Evolutionary conservation across 192 early-diverging fungal genomes (phyloP).

Genomic region (Paraglomus occultum): DNA sequence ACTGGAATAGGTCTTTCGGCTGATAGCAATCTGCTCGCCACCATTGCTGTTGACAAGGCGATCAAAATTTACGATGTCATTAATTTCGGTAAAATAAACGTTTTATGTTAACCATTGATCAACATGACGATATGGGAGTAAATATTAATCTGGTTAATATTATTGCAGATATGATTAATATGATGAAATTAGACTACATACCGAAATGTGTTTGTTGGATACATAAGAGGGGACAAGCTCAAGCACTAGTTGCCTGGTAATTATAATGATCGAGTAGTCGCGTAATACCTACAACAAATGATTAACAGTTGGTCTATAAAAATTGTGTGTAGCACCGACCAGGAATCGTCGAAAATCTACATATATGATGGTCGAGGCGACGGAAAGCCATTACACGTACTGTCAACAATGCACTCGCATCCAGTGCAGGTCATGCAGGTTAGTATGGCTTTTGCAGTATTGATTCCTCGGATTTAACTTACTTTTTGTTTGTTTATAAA

Average conservation of each 20-base stretch:
- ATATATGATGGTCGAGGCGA: conserved; percentile 82
- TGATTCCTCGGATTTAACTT: neutral
- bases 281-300: neutral
- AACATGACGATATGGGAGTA: too few relatives aligned
- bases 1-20: conserved; percentile 57
- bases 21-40: conserved; percentile 83
- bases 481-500: neutral
- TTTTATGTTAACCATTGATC: neutral
- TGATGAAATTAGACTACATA: conserved; percentile 74
- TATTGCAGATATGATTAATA: conserved; percentile 91
- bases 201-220: conserved; percentile 85
- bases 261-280: conserved; percentile 4
- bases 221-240: conserved; percentile 79
- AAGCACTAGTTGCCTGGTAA: conserved; percentile 77
- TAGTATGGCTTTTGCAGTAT: conserved; percentile 33
- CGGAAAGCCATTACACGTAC: conserved; percentile 56
- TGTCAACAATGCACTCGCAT: conserved; percentile 64
- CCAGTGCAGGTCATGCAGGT: conserved; percentile 72
- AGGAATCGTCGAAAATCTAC: conserved; percentile 64
- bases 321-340: conserved; percentile 63
- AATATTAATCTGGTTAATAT: neutral
- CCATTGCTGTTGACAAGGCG: conserved; percentile 75
- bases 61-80: conserved; percentile 95
- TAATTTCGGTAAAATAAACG: conserved; percentile 74
- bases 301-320: neutral